Evolutionary conservation across 176 grass and related monocot genomes (phyloP).

Genomic region (Phragmites australis): DNA sequence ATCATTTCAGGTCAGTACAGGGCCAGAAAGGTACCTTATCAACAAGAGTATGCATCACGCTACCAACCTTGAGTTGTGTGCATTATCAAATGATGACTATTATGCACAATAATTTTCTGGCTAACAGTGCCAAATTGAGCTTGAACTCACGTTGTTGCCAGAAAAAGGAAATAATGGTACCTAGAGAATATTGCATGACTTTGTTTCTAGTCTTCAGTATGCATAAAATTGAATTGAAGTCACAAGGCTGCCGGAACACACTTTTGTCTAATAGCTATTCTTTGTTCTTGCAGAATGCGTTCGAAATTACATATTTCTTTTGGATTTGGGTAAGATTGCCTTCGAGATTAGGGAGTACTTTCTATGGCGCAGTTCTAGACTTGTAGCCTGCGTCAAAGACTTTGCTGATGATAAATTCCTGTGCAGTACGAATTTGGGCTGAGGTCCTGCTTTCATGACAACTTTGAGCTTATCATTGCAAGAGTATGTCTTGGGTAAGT

Average conservation of each 20-base stretch:
- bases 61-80: neutral
- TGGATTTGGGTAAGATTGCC: slow-evolving; percentile 77
- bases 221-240: neutral
- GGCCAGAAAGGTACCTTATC: neutral
- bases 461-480: slow-evolving; percentile 47
- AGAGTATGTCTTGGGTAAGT: slow-evolving; percentile 79
- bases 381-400: slow-evolving; percentile 10
- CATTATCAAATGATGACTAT: neutral
- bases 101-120: neutral
- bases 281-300: slow-evolving; percentile 69
- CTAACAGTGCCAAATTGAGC: neutral
- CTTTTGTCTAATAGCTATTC: slow-evolving; percentile 23
- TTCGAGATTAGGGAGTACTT: slow-evolving; percentile 6
- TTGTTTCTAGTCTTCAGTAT: neutral
- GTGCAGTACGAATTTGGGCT: slow-evolving; percentile 75
- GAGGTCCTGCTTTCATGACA: slow-evolving; percentile 73
- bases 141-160: neutral
- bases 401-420: slow-evolving; percentile 14
- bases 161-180: neutral
- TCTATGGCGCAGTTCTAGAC: neutral
- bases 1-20: slow-evolving; percentile 69
- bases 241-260: neutral
- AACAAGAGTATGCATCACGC: no score
- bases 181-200: slow-evolving; percentile 15
- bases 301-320: slow-evolving; percentile 82